Evolutionary conservation across 768 basidiomycete genomes (phyloP).

Genomic region (Crepidotus variabilis): DNA sequence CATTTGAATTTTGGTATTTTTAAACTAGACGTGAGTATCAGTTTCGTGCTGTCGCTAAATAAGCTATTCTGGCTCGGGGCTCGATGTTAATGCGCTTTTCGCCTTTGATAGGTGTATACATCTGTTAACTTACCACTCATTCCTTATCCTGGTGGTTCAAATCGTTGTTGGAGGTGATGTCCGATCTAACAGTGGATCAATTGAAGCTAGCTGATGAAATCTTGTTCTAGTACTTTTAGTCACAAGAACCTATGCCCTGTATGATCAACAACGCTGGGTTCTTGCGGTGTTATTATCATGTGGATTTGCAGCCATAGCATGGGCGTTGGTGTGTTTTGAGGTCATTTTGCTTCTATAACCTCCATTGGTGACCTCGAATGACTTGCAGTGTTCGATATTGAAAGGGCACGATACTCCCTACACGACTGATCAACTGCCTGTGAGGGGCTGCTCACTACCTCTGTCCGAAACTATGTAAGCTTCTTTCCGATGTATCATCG

Average conservation of each 20-base stretch:
- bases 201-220: too few species aligned
- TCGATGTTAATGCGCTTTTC: neutral
- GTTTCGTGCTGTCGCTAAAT: neutral
- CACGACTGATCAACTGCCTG: constrained; percentile 8
- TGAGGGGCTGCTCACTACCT: constrained; percentile 21
- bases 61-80: neutral
- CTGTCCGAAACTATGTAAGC: constrained; percentile 17
- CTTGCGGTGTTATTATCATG: constrained; percentile 22
- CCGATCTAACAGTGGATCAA: too few species aligned
- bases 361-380: neutral
- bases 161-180: constrained; percentile 32
- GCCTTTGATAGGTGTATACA: constrained; percentile 20
- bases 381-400: neutral
- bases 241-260: constrained; percentile 38
- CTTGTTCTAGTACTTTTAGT: constrained; percentile 38
- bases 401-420: neutral
- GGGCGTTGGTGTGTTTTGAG: constrained; percentile 26
- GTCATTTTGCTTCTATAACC: neutral
- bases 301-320: constrained; percentile 21
- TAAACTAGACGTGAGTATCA: constrained; percentile 4
- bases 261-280: constrained; percentile 24
- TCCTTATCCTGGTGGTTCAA: constrained; percentile 30
- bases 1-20: neutral
- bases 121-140: constrained; percentile 25
- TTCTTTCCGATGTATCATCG: neutral